Percentiles rank a stretch among this genome's conserved stretches.
phyloP scores from a whole-genome alignment of 1,284 basidiomycete species.

The Ustilago sp. region DNA sequence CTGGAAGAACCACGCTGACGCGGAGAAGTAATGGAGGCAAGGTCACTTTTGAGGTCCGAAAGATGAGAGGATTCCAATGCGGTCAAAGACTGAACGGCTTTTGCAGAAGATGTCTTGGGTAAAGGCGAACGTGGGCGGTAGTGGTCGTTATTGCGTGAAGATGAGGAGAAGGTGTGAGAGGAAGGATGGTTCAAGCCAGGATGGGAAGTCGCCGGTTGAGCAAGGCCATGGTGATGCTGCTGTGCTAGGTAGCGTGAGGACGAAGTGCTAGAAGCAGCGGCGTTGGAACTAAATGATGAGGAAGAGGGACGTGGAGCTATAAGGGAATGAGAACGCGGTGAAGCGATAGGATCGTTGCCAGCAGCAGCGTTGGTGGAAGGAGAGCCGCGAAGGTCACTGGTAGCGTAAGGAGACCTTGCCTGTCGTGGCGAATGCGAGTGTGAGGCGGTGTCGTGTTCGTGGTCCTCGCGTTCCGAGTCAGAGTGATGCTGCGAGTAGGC shows the following conservation, averaged over 20 bases:
- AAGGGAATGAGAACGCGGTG: constrained; percentile 21
- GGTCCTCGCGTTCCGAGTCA: constrained; percentile 22
- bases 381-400: constrained; percentile 39
- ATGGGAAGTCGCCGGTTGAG: constrained; percentile 12
- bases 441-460: constrained; percentile 20
- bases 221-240: constrained; percentile 27
- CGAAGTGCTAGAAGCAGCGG: neutral
- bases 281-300: constrained; percentile 5
- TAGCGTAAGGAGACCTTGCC: constrained; percentile 37
- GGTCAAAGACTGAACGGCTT: constrained; percentile 11
- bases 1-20: constrained; percentile 30
- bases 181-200: constrained; percentile 25
- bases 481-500: constrained; percentile 31
- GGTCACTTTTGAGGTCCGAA: constrained; percentile 27
- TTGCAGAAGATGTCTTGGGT: constrained; percentile 11
- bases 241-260: constrained; percentile 24
- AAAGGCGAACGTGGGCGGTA: constrained; percentile 27
- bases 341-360: constrained; percentile 7
- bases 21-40: constrained; percentile 26
- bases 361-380: constrained; percentile 17
- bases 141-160: constrained; percentile 7
- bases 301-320: constrained; percentile 18
- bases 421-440: constrained; percentile 38
- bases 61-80: constrained; percentile 17
- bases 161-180: constrained; percentile 13